phyloP scores from a whole-genome alignment of 2,329 filamentous ascomycete genomes.

The Neonectria faginata region DNA sequence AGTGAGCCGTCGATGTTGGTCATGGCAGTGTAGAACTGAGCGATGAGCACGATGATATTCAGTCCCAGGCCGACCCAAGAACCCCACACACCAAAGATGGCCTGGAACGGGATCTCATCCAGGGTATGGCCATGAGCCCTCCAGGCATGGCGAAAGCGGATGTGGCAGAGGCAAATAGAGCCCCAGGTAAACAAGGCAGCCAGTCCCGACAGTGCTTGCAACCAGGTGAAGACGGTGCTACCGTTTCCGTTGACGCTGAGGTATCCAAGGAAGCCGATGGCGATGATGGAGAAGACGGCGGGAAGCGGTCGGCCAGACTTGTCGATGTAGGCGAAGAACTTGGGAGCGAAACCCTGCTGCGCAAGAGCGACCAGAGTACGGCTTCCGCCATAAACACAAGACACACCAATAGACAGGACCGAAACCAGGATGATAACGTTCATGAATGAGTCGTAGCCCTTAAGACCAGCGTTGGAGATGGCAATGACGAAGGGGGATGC shows the following conservation, averaged over 20 bases:
- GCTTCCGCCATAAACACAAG: constrained; percentile 69
- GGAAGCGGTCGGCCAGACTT: constrained; percentile 66
- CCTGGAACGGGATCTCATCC: constrained; percentile 75
- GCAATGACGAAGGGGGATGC: constrained; percentile 69
- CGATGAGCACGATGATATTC: constrained; percentile 66
- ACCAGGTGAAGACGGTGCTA: constrained; percentile 70
- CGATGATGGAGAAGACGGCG: constrained; percentile 60
- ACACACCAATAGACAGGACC: constrained; percentile 69
- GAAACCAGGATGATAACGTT: constrained; percentile 70
- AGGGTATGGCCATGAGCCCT: constrained; percentile 69
- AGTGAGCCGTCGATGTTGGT: constrained; percentile 49
- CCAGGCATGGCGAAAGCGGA: constrained; percentile 77
- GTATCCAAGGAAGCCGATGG: constrained; percentile 64
- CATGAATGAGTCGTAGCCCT: constrained; percentile 67
- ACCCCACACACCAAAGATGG: constrained; percentile 70
- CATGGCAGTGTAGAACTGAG: constrained; percentile 65
- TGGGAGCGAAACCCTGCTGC: constrained; percentile 69
- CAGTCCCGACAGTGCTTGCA: constrained; percentile 73
- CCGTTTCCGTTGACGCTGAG: constrained; percentile 59
- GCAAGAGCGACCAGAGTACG: constrained; percentile 70
- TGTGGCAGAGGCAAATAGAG: constrained; percentile 75
- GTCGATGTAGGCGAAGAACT: constrained; percentile 68
- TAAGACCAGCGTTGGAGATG: constrained; percentile 64
- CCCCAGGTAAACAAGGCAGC: constrained; percentile 77
- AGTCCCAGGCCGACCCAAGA: constrained; percentile 73